A percentile compares a stretch with the other conserved stretches of the same genome.
Conservation (phyloP, 2,329 filamentous ascomycete genomes). For the Beauveria rudraprayagi region DNA sequence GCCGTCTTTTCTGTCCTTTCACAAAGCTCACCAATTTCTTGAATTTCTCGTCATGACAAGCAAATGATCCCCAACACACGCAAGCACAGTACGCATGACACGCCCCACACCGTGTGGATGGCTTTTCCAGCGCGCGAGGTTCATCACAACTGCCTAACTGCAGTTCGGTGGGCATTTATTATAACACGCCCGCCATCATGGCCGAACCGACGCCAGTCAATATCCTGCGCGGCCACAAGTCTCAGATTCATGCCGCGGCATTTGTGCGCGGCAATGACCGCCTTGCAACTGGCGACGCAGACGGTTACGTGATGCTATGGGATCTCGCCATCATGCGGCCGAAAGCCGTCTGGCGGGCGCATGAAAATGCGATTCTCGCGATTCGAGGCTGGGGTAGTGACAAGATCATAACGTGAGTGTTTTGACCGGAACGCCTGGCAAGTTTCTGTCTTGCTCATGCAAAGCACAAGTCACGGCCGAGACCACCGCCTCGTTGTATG, state of each 20-base stretch:
- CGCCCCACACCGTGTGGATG: neutral
- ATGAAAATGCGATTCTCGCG: conserved; percentile 68
- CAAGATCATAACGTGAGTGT: conserved; percentile 71
- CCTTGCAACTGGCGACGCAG: conserved; percentile 78
- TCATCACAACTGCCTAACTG: neutral
- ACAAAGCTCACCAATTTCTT: too few relatives aligned
- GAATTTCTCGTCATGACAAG: too few relatives aligned
- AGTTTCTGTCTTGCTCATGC: neutral
- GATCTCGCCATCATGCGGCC: conserved; percentile 73
- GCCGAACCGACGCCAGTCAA: conserved; percentile 35
- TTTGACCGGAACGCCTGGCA: neutral
- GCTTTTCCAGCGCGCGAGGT: neutral
- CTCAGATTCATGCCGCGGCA: conserved; percentile 67
- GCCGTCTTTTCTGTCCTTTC: too few relatives aligned
- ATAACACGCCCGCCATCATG: neutral
- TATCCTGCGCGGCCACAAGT: conserved; percentile 77
- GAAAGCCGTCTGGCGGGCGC: conserved; percentile 77
- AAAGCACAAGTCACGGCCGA: conserved; percentile 65
- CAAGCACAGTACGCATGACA: neutral
- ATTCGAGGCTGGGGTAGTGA: conserved; percentile 63
- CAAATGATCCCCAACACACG: too few relatives aligned
- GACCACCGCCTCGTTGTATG: conserved; percentile 83
- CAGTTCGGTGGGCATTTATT: neutral
- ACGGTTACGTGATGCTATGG: conserved; percentile 86
- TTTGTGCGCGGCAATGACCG: conserved; percentile 69